Evolutionary conservation across 2,329 filamentous ascomycete species (phyloP), one percentile per base, ranked within the genome.

Genomic region (Myriangium duriaei): DNA sequence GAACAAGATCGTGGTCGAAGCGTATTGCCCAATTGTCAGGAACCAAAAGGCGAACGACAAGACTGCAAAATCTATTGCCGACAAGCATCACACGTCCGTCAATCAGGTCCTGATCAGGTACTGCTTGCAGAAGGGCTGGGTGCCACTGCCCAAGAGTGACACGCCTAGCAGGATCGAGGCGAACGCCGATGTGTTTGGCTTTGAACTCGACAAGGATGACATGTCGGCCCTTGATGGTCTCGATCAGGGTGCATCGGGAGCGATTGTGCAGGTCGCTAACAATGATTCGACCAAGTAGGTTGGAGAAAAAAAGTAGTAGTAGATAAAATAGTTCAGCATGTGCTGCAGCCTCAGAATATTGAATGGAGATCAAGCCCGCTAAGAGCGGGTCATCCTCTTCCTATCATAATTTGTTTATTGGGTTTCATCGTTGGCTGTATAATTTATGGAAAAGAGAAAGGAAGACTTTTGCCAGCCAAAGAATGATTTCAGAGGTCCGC

Each of bases 101-200:
- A 79, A 81, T 7, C 86, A 93, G 65, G 63, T 93, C 7, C 59
- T 94, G 51, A 62, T 93, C 34, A 71, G 85, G 45, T 94, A 84
- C 71, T 81, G 80, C 48, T 57, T 93, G 58, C 81, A 93, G 59
- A 87, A 83, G 61, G 79, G 74, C 3, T 76, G 74, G 55, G 68
- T 48, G 10, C 80, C 80, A 32, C 62, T 86, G 43, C 79, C 81
- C 14, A 86, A 86, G 69, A 83, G 76, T 43, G 78, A 79, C 34
- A 79, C 72, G 4, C 68, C 74, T 0, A 71, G 68, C 18, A 67
- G 80, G 10, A 84, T 86, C 45, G 61, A 65, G 42, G 70, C 76
- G 52, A 87, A 86, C 49, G 65, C 67, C 1, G 60, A 76, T 39
- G 64, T 81, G 0, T 81, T 70, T 53, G 65, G 65, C 38, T 81